Evolutionary conservation across 1,284 basidiomycete genomes (phyloP).

Genomic region (Meira nashicola): DNA sequence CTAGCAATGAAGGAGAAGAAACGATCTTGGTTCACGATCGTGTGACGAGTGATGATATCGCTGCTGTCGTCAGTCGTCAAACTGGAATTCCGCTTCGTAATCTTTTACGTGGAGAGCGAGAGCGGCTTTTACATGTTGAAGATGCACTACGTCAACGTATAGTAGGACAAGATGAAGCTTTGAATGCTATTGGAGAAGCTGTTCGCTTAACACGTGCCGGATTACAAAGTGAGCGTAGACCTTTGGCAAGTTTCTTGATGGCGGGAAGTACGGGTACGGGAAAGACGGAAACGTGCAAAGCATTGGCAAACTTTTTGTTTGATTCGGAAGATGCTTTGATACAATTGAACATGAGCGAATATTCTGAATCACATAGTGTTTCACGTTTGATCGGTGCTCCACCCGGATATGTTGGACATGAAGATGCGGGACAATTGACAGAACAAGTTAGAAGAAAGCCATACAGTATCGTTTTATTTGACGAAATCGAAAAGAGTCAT

Average conservation of each 20-base stretch:
- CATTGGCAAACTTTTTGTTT: conserved; percentile 56
- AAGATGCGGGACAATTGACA: conserved; percentile 68
- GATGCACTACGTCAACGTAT: conserved; percentile 69
- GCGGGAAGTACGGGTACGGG: conserved; percentile 77
- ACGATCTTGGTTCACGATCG: conserved; percentile 69
- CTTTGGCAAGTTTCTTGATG: conserved; percentile 87
- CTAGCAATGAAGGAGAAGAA: conserved; percentile 1
- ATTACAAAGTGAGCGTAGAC: conserved; percentile 75
- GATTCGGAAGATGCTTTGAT: conserved; percentile 60
- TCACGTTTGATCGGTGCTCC: conserved; percentile 58
- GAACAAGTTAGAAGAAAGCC: conserved; percentile 53
- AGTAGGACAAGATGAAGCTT: conserved; percentile 80
- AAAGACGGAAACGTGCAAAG: conserved; percentile 57
- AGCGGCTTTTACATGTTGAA: conserved; percentile 86
- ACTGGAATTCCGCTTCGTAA: conserved; percentile 89
- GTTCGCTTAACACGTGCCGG: conserved; percentile 86
- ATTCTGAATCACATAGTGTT: conserved; percentile 58
- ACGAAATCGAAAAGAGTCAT: conserved; percentile 65
- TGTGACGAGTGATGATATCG: conserved; percentile 81
- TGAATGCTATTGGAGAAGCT: conserved; percentile 74
- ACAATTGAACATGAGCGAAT: conserved; percentile 59
- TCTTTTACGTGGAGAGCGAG: conserved; percentile 79
- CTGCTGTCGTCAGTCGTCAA: conserved; percentile 72
- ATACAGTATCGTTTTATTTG: conserved; percentile 52
- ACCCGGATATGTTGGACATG: conserved; percentile 80